Evolutionary conservation across 164 flowering plant species (phyloP).

Genomic region (Berberis vulgaris): DNA sequence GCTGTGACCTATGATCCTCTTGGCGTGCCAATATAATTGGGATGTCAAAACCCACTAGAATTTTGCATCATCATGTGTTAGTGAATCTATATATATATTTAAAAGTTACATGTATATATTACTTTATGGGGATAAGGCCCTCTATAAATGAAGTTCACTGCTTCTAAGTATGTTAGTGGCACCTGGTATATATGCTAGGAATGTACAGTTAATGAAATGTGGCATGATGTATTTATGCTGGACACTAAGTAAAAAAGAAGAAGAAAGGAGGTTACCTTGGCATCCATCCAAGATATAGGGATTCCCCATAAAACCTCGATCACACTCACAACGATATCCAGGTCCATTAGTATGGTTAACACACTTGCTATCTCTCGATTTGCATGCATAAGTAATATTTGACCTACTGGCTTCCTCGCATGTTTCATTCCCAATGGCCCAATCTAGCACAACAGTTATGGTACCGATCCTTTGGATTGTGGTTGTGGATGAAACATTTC

Average conservation of each 20-base stretch:
- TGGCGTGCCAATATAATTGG: too few relatives aligned
- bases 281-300: constrained; percentile 40
- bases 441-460: constrained; percentile 25
- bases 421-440: constrained; percentile 26
- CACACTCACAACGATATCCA: constrained; percentile 45
- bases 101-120: too few relatives aligned
- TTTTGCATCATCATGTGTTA: too few relatives aligned
- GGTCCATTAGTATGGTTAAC: constrained; percentile 9
- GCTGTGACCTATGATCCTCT: too few relatives aligned
- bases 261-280: constrained; percentile 12
- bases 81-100: too few relatives aligned
- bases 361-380: constrained; percentile 10
- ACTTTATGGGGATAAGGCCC: too few relatives aligned
- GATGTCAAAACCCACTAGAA: too few relatives aligned
- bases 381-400: constrained; percentile 17
- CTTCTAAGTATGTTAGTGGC: too few relatives aligned
- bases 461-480: constrained; percentile 13
- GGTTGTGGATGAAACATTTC: not conserved
- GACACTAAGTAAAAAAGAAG: not conserved
- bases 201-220: not conserved
- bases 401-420: constrained; percentile 18
- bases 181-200: not conserved
- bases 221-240: not conserved
- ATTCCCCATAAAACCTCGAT: constrained; percentile 39
- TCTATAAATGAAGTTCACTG: too few relatives aligned